A percentile compares a stretch with the other conserved stretches of the same genome.
Evolutionary conservation across 1,139 yeast species (phyloP).

Genomic region (Lodderomyces oxycetoniae): DNA sequence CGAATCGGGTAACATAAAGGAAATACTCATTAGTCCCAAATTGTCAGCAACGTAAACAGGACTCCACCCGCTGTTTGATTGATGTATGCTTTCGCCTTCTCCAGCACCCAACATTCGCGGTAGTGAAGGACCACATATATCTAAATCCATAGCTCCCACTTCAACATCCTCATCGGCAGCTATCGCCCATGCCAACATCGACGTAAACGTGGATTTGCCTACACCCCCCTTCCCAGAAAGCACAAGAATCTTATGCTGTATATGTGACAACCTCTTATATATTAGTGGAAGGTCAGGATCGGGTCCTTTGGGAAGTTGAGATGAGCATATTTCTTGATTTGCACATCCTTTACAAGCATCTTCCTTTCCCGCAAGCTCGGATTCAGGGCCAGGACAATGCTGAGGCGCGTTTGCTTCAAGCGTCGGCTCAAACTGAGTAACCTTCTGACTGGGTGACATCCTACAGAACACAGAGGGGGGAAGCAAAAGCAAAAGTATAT

Average conservation of each 20-base stretch:
- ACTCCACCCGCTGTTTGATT: conserved; percentile 90
- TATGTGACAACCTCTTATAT: conserved; percentile 57
- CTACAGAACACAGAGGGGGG: neutral
- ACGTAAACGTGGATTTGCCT: conserved; percentile 92
- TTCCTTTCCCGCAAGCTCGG: conserved; percentile 87
- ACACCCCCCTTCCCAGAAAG: conserved; percentile 98
- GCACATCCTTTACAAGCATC: conserved; percentile 96
- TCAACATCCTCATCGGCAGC: conserved; percentile 85
- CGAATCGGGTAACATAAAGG: conserved; percentile 88
- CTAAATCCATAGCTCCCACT: conserved; percentile 95
- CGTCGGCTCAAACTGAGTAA: conserved; percentile 18
- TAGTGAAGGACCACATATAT: conserved; percentile 95
- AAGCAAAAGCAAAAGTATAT: too few relatives aligned
- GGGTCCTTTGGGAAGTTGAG: conserved; percentile 83
- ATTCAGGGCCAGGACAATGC: conserved; percentile 98
- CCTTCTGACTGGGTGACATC: conserved; percentile 24
- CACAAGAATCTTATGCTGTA: conserved; percentile 79
- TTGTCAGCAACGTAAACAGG: conserved; percentile 96
- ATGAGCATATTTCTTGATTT: conserved; percentile 82
- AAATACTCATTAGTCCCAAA: conserved; percentile 92
- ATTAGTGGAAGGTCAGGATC: conserved; percentile 91
- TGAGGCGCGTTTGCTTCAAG: conserved; percentile 71
- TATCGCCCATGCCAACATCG: conserved; percentile 93
- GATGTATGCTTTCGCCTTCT: conserved; percentile 78
- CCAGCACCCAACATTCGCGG: conserved; percentile 89